Conservation (phyloP, 768 basidiomycete genomes). For the Arthromyces matolae region DNA sequence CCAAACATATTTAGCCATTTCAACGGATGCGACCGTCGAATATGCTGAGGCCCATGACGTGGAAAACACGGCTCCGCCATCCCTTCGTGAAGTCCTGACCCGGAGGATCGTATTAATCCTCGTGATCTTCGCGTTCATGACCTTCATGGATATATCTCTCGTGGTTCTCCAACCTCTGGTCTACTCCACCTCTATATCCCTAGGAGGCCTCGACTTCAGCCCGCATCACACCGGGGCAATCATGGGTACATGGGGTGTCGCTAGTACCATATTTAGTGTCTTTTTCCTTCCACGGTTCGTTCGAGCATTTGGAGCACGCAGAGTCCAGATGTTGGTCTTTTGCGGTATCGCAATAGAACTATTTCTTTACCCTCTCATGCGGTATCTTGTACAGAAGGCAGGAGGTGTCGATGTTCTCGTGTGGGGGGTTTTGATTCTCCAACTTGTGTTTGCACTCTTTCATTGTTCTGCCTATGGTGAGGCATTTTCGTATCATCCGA, state of each 20-base stretch:
- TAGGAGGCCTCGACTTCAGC: constrained; percentile 64
- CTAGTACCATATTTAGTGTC: constrained; percentile 53
- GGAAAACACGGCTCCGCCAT: constrained; percentile 10
- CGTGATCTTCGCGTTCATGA: constrained; percentile 30
- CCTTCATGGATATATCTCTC: constrained; percentile 36
- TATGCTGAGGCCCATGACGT: constrained; percentile 3
- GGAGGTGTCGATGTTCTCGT: constrained; percentile 32
- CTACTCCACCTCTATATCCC: constrained; percentile 53
- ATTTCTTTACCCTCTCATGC: constrained; percentile 32
- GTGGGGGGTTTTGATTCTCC: constrained; percentile 27
- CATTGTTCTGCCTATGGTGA: constrained; percentile 35
- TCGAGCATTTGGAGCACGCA: constrained; percentile 50
- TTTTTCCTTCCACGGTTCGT: constrained; percentile 49
- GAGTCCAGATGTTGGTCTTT: constrained; percentile 39
- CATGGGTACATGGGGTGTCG: constrained; percentile 47
- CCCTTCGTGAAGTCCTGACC: constrained; percentile 24
- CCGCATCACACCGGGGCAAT: constrained; percentile 61
- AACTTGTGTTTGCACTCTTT: constrained; percentile 26
- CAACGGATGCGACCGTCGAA: constrained; percentile 1
- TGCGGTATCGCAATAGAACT: constrained; percentile 23
- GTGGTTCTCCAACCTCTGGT: constrained; percentile 38
- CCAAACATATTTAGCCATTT: constrained; percentile 8
- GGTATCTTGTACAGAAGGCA: constrained; percentile 29
- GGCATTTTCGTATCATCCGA: no score
- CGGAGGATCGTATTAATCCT: constrained; percentile 30